These are phyloP conservation scores for Saccharomyces kudriavzevii DNA, from an alignment of 805 yeast species.

Conservation along the genomic window DNA sequence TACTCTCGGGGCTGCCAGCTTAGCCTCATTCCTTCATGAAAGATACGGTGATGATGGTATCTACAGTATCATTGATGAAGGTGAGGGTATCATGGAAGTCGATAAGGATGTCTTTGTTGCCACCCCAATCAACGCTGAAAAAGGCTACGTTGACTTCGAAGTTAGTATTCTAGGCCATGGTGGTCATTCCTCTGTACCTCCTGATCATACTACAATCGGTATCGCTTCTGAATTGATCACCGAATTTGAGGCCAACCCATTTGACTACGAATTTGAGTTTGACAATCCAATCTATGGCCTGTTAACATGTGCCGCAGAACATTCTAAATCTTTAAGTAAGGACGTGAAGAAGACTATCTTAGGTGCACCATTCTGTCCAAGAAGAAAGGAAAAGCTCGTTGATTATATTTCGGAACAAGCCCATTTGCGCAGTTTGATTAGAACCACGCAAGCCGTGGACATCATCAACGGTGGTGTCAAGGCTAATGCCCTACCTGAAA, in stretches of 20 bases:
- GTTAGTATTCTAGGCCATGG: constrained; percentile 55
- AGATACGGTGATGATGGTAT: constrained; percentile 55
- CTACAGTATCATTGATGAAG: constrained; percentile 66
- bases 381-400: constrained; percentile 32
- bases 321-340: constrained; percentile 26
- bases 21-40: constrained; percentile 40
- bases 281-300: constrained; percentile 53
- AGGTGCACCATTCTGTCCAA: constrained; percentile 30
- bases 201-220: constrained; percentile 75
- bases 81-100: constrained; percentile 34
- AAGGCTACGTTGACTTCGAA: constrained; percentile 48
- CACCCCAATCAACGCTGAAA: constrained; percentile 51
- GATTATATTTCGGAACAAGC: constrained; percentile 12
- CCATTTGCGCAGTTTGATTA: constrained; percentile 34
- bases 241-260: constrained; percentile 49
- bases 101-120: constrained; percentile 42
- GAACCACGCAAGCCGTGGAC: constrained; percentile 63
- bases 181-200: constrained; percentile 78
- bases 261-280: constrained; percentile 29
- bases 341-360: constrained; percentile 22
- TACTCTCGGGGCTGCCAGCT: constrained; percentile 44
- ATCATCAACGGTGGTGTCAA: constrained; percentile 66
- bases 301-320: constrained; percentile 56
- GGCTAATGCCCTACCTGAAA: constrained; percentile 70
- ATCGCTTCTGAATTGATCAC: constrained; percentile 52